phyloP scores from a whole-genome alignment of 2,329 filamentous ascomycete species.

The Aspergillus versicolor region DNA sequence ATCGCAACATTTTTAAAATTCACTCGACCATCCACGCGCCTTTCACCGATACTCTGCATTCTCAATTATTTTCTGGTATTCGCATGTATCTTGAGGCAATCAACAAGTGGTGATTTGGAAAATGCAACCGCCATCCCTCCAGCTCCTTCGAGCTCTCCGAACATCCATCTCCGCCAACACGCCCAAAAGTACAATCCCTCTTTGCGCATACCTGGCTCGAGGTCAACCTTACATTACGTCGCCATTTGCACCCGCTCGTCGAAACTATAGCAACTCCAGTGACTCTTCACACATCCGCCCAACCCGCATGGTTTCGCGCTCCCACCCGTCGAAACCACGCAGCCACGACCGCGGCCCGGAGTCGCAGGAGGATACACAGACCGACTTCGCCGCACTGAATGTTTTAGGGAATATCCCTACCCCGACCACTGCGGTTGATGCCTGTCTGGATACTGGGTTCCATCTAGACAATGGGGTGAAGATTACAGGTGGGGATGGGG shows the following conservation, averaged over 20 bases:
- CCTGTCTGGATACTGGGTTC: constrained; percentile 80
- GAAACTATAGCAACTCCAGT: constrained; percentile 24
- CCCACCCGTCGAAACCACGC: constrained; percentile 37
- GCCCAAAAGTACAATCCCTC: constrained; percentile 6
- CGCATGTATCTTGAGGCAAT: not conserved
- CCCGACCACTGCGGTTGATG: constrained; percentile 80
- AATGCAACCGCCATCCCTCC: constrained; percentile 43
- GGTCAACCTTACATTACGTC: constrained; percentile 9
- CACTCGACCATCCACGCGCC: not conserved
- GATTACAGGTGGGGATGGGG: constrained; percentile 67
- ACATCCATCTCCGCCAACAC: constrained; percentile 27
- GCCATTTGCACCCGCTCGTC: not conserved
- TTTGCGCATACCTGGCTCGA: constrained; percentile 16
- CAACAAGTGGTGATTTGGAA: not conserved
- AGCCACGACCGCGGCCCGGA: constrained; percentile 60
- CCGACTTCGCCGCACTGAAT: constrained; percentile 74
- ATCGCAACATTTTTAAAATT: not conserved
- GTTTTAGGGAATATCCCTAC: constrained; percentile 72
- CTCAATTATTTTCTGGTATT: not conserved
- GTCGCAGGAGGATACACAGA: constrained; percentile 63
- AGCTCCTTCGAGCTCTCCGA: constrained; percentile 44
- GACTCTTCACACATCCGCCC: constrained; percentile 18
- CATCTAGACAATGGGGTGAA: constrained; percentile 77
- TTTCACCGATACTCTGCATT: not conserved
- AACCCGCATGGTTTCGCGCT: constrained; percentile 32